These are phyloP conservation scores for Vigna angularis DNA, from an alignment of 306 rosid genomes.

Conservation along the genomic window DNA sequence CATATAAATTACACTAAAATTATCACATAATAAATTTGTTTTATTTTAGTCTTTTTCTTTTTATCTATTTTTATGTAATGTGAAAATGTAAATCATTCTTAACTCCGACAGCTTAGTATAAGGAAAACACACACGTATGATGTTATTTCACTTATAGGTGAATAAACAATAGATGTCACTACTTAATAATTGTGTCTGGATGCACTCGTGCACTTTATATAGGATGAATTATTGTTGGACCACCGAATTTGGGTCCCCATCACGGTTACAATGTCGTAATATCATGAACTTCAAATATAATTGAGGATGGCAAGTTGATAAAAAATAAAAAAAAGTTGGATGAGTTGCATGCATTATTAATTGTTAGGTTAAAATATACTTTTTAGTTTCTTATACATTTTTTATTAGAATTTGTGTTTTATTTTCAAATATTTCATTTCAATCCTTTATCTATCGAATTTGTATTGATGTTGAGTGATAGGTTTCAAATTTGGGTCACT, in stretches of 20 bases:
- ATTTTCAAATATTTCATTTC: no score
- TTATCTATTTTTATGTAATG: no score
- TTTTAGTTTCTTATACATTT: no score
- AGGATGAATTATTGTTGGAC: slow-evolving; percentile 29
- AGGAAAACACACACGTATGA: background rate
- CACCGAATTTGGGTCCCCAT: slow-evolving; percentile 26
- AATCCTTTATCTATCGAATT: no score
- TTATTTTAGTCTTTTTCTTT: no score
- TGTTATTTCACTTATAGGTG: slow-evolving; percentile 27
- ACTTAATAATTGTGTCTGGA: slow-evolving; percentile 29
- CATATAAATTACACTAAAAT: no score
- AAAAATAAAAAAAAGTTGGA: background rate
- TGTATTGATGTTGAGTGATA: no score
- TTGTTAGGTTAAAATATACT: background rate
- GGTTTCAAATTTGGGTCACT: no score
- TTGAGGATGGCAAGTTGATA: background rate
- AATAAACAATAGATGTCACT: slow-evolving; percentile 23
- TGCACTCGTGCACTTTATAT: slow-evolving; percentile 32
- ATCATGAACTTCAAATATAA: slow-evolving; percentile 31
- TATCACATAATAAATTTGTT: no score
- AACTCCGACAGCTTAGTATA: background rate
- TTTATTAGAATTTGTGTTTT: no score
- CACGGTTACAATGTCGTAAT: background rate
- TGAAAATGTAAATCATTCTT: no score
- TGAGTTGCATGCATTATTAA: background rate